Evolutionary conservation across 1,284 basidiomycete species (phyloP), one percentile per base, ranked within the genome.

Genomic region (Malassezia obtusa): DNA sequence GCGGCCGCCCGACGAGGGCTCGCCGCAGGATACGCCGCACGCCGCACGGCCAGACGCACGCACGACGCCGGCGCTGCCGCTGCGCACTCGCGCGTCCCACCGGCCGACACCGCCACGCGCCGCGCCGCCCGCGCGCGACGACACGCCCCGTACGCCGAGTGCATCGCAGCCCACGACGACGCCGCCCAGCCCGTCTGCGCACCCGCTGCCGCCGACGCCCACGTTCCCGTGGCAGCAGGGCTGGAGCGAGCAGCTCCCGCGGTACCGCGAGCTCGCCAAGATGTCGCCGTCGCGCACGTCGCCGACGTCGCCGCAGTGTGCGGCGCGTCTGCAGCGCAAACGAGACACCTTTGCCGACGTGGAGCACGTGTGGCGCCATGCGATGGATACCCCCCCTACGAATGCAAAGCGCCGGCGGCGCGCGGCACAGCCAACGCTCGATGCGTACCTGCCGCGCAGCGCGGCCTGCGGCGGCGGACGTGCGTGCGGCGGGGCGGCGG

Each of bases 311-410:
- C 52, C 36, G 7, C 31, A 41, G 10, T 38, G 52, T 26, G 22
- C 45, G 3, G 53, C 53, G 21, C 48, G 53, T 6, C 15, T 45
- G 19, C 40, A 50, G 32, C 33, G 32, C 21, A 38, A 39, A 9
- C 48, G 30, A n/a, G 49, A 56, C 24, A 15, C 31, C 1, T 56
- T 56, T 43, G 49, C 48, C 8, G 31, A 40, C 21, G 30, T 56
- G 9, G 48, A 56, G 21, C n/a, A 45, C 1, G 53, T 56, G 33
- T 56, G 53, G 53, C 41, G 33, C 10, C 28, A 38, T 33, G 43
- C 48, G 12, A 36, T 39, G 14, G 45, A 47, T 48, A 53, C 51
- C 9, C 50, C 43, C 8, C 8, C 44, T 7, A 31, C 44, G 7
- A 28, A 35, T 14, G 15, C 15, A 0, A n/a, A 14, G 21, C 45